Evolutionary conservation across 1,284 basidiomycete species (phyloP).

Genomic region (Hortiboletus rubellus): DNA sequence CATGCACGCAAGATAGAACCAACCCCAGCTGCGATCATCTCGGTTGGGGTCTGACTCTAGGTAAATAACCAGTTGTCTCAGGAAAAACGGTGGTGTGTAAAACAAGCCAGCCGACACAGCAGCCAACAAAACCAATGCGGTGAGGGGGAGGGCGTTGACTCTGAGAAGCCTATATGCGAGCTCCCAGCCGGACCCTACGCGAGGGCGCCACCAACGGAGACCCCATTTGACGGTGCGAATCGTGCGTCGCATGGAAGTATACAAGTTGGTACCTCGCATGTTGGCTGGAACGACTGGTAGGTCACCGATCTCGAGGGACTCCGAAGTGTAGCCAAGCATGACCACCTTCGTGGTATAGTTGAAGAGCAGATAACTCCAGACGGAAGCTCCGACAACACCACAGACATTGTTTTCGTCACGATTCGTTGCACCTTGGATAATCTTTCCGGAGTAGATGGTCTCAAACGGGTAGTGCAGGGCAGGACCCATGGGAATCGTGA

Average conservation of each 20-base stretch:
- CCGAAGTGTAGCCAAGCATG: constrained; percentile 71
- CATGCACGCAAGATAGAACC: constrained; percentile 70
- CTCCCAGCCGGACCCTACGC: constrained; percentile 59
- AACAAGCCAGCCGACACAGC: constrained; percentile 64
- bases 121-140: constrained; percentile 56
- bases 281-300: constrained; percentile 73
- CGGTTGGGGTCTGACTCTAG: constrained; percentile 63
- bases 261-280: constrained; percentile 68
- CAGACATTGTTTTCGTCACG: constrained; percentile 64
- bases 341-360: constrained; percentile 84
- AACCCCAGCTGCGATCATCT: constrained; percentile 65
- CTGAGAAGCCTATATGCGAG: constrained; percentile 58
- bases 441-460: constrained; percentile 74
- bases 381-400: constrained; percentile 48
- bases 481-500: constrained; percentile 71
- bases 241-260: constrained; percentile 34
- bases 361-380: constrained; percentile 51
- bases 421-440: constrained; percentile 54
- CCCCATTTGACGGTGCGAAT: constrained; percentile 40
- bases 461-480: constrained; percentile 68
- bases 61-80: constrained; percentile 70
- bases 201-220: constrained; percentile 39
- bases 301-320: constrained; percentile 81
- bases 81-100: constrained; percentile 78
- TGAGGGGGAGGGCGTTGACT: constrained; percentile 49